phyloP scores from a whole-genome alignment of 495 filamentous ascomycete species.

The Pyrenopolyporus hunteri region DNA sequence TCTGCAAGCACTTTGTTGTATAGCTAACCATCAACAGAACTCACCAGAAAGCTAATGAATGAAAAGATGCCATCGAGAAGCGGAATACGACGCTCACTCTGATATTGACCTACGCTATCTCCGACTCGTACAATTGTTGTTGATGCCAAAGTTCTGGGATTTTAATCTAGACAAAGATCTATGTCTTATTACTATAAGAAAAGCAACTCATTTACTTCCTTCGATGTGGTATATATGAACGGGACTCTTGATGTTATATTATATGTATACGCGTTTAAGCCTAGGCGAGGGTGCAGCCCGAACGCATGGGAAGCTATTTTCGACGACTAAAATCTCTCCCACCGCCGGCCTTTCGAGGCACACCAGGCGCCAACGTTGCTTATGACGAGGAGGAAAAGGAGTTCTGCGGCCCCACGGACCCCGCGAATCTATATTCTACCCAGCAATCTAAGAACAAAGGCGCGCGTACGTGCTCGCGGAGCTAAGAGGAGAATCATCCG shows the following conservation, averaged over 20 bases:
- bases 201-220: too few relatives aligned
- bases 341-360: too few relatives aligned
- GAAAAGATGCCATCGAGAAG: not conserved
- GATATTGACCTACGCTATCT: constrained; percentile 4
- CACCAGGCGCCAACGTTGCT: too few relatives aligned
- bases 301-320: constrained; percentile 2
- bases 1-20: constrained; percentile 4
- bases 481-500: constrained; percentile 22
- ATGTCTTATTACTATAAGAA: too few relatives aligned
- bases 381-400: not conserved
- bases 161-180: too few relatives aligned
- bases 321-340: not conserved
- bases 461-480: constrained; percentile 9
- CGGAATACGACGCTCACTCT: constrained; percentile 8
- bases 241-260: too few relatives aligned
- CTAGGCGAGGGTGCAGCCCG: too few relatives aligned
- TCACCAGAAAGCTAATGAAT: constrained; percentile 3
- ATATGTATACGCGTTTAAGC: too few relatives aligned
- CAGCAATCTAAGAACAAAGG: not conserved
- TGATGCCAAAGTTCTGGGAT: not conserved
- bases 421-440: not conserved
- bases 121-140: constrained; percentile 6
- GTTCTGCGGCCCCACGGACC: not conserved
- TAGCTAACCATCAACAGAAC: constrained; percentile 4
- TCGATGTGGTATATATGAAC: too few relatives aligned